Conservation (phyloP, 2,329 filamentous ascomycete genomes). For the Talaromyces amestolkiae region DNA sequence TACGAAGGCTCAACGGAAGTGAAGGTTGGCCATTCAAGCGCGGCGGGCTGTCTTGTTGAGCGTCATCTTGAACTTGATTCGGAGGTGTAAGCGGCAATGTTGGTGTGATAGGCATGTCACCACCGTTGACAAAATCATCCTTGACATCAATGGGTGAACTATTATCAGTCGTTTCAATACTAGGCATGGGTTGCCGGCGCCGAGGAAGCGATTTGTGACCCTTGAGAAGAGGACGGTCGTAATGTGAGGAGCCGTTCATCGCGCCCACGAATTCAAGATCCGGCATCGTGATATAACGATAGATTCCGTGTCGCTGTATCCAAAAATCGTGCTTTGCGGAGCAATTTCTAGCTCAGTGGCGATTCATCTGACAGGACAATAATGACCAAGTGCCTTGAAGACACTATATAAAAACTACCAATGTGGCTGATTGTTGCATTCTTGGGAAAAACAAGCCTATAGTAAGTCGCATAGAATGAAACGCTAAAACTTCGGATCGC, state of each 20-base stretch:
- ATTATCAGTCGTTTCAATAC: conserved; percentile 24
- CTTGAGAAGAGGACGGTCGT: conserved; percentile 35
- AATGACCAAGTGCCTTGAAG: not conserved
- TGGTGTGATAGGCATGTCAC: conserved; percentile 27
- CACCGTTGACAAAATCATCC: conserved; percentile 27
- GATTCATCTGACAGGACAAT: conserved; percentile 1
- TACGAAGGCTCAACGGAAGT: conserved; percentile 24
- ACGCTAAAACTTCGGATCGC: not conserved
- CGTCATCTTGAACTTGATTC: conserved; percentile 25
- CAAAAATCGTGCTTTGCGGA: not conserved
- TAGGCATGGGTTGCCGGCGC: conserved; percentile 29
- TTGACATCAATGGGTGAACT: conserved; percentile 26
- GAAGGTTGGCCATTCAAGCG: conserved; percentile 18
- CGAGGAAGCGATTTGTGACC: conserved; percentile 43
- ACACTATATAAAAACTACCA: not conserved
- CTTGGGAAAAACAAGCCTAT: not conserved
- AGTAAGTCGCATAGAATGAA: not conserved
- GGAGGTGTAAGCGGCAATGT: conserved; percentile 41
- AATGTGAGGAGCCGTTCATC: conserved; percentile 28
- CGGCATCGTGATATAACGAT: conserved; percentile 29
- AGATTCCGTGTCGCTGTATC: not conserved
- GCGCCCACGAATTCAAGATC: conserved; percentile 30
- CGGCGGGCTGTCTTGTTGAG: conserved; percentile 6
- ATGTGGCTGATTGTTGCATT: conserved; percentile 2
- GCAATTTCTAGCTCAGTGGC: not conserved